Conservation (phyloP, 2,329 filamentous ascomycete genomes). For the Ophiosphaerella herpotricha region DNA sequence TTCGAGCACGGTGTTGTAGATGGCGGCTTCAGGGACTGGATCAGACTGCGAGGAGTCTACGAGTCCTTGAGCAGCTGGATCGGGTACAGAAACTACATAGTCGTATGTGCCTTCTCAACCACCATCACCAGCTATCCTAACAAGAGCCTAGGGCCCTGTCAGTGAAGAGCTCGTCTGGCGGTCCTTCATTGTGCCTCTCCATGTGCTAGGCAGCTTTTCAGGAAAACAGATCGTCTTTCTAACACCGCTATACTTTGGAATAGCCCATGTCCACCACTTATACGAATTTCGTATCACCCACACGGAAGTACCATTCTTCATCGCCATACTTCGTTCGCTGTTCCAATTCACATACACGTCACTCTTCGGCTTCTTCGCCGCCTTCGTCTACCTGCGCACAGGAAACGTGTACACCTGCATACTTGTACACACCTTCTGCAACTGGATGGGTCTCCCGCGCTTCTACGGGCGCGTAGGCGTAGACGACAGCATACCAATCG, state of each 20-base stretch:
- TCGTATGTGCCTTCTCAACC: constrained; percentile 60
- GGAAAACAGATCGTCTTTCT: constrained; percentile 70
- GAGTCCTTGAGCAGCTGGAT: constrained; percentile 71
- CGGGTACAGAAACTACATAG: constrained; percentile 83
- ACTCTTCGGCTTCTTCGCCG: constrained; percentile 90
- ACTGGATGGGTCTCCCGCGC: constrained; percentile 85
- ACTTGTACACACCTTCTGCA: constrained; percentile 85
- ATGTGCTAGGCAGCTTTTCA: constrained; percentile 67
- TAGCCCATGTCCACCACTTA: constrained; percentile 93
- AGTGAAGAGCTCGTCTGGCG: constrained; percentile 96
- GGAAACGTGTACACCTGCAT: constrained; percentile 79
- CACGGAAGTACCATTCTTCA: constrained; percentile 66
- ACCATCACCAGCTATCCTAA: constrained; percentile 6
- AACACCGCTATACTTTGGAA: constrained; percentile 86
- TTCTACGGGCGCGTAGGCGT: constrained; percentile 76
- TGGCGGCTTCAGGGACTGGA: constrained; percentile 68
- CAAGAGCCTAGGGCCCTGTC: constrained; percentile 64
- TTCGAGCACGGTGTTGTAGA: constrained; percentile 80
- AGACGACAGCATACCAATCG: constrained; percentile 52
- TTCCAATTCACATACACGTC: constrained; percentile 91
- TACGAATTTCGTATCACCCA: constrained; percentile 89
- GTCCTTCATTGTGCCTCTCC: constrained; percentile 79
- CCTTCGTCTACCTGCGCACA: constrained; percentile 84
- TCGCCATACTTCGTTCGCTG: constrained; percentile 71
- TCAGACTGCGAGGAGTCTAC: constrained; percentile 60